Evolutionary conservation across 805 yeast genomes (phyloP), one percentile per base, ranked within the genome.

Genomic region (Saccharomyces mikatae): DNA sequence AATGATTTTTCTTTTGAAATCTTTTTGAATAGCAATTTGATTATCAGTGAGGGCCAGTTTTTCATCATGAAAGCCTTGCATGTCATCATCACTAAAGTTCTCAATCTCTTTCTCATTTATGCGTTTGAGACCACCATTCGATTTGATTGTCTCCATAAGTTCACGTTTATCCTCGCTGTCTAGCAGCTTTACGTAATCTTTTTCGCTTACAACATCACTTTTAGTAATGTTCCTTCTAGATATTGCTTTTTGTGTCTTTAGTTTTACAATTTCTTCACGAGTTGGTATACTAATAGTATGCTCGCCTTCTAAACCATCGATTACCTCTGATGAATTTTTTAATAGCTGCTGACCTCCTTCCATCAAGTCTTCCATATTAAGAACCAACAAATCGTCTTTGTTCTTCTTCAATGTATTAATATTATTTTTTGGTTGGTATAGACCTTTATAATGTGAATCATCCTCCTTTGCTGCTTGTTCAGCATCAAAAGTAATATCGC

Each of bases 161-260:
- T 64, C 69, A 8, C 48, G 14, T 54, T 60, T 63, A 49, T 66
- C 71, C n/a, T 67, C 68, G 13, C 57, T 48, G 50, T 59, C 60
- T 27, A 69, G 54, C 8, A 64, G 48, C 41, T 65, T 64, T 2
- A 62, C 62, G 51, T 68, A 68, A 11, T 59, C 62, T 28, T 51
- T 65, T 48, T 68, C 72, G 21, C 49, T 54, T 26, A 53, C 10
- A 22, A 54, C 24, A 31, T 46, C 41, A 13, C 27, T 13, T 29
- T 50, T 11, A 22, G n/a, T 26, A 4, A 26, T 13, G n/a, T 50
- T 46, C 11, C 48, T 47, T 41, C 49, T 56, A n/a, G 51, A 24
- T 14, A 41, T 41, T 6, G 53, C 51, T 50, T 55, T 56, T 17
- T 31, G 52, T 41, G 8, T 50, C 46, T 36, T 54, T 57, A 29